Evolutionary conservation across 306 rosid species (phyloP).

Genomic region (Pterocarpus macrocarpus): DNA sequence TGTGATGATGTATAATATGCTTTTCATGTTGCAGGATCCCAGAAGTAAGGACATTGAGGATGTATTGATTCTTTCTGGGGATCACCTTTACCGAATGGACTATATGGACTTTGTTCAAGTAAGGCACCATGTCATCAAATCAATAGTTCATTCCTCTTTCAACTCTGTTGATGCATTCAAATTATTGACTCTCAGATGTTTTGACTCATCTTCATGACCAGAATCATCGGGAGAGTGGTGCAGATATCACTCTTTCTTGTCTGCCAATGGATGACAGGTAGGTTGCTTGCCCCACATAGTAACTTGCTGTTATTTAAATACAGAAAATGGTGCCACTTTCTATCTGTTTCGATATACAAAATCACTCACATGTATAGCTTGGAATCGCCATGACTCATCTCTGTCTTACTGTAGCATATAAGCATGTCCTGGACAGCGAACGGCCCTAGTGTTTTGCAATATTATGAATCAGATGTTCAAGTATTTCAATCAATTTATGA

Average conservation of each 20-base stretch:
- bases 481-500: neutral
- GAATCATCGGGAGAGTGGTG: slow-evolving; percentile 90
- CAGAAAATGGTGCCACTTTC: neutral
- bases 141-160: slow-evolving; percentile 25
- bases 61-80: slow-evolving; percentile 91
- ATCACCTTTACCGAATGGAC: slow-evolving; percentile 94
- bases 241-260: slow-evolving; percentile 90
- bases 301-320: neutral
- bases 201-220: slow-evolving; percentile 53
- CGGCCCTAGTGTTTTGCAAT: neutral
- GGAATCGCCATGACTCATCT: neutral
- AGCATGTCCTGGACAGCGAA: neutral
- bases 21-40: slow-evolving; percentile 65
- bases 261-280: slow-evolving; percentile 96
- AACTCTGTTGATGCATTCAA: slow-evolving; percentile 14
- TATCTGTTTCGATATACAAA: neutral
- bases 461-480: neutral
- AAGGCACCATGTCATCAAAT: slow-evolving; percentile 40
- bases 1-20: slow-evolving; percentile 22
- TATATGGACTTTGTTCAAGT: slow-evolving; percentile 94
- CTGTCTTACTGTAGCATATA: neutral
- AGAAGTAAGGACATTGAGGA: slow-evolving; percentile 90
- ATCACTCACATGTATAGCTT: neutral
- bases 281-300: slow-evolving; percentile 12
- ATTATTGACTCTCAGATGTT: slow-evolving; percentile 31